These are phyloP conservation scores for Hibiscus trionum DNA, from an alignment of 345 rosid genomes.

Conservation along the genomic window DNA sequence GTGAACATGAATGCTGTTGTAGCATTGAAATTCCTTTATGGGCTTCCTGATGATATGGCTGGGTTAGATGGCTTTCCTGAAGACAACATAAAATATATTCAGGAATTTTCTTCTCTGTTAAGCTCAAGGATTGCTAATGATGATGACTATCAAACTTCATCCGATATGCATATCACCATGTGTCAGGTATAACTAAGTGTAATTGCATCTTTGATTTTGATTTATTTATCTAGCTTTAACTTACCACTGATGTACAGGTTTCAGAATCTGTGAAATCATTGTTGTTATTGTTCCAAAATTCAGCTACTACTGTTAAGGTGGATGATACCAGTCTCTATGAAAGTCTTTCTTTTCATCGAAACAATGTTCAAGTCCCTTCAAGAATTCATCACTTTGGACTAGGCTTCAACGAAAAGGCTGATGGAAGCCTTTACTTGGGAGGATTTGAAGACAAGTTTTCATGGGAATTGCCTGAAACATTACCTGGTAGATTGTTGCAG, in stretches of 20 bases:
- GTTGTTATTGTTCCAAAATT: constrained; percentile 55
- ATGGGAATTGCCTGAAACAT: constrained; percentile 97
- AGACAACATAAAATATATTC: constrained; percentile 42
- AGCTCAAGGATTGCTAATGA: constrained; percentile 37
- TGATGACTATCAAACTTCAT: constrained; percentile 29
- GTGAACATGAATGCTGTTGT: constrained; percentile 50
- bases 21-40: constrained; percentile 61
- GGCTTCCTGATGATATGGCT: constrained; percentile 52
- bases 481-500: constrained; percentile 79
- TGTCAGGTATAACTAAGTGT: constrained; percentile 38
- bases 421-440: constrained; percentile 45
- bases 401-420: constrained; percentile 32
- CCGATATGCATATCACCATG: constrained; percentile 26
- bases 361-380: constrained; percentile 28
- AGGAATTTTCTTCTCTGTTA: constrained; percentile 41
- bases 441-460: constrained; percentile 62
- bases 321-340: constrained; percentile 36
- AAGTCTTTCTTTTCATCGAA: constrained; percentile 17
- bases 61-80: constrained; percentile 38
- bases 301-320: constrained; percentile 29
- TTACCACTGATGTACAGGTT: constrained; percentile 34
- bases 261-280: constrained; percentile 38
- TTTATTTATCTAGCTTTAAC: constrained; percentile 14
- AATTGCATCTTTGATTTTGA: constrained; percentile 8
- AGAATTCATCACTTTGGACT: constrained; percentile 33